A percentile compares a stretch with the other conserved stretches of the same genome.
These are phyloP conservation scores for Penicillium desertorum DNA, from an alignment of 495 filamentous ascomycete species.

Conservation along the genomic window DNA sequence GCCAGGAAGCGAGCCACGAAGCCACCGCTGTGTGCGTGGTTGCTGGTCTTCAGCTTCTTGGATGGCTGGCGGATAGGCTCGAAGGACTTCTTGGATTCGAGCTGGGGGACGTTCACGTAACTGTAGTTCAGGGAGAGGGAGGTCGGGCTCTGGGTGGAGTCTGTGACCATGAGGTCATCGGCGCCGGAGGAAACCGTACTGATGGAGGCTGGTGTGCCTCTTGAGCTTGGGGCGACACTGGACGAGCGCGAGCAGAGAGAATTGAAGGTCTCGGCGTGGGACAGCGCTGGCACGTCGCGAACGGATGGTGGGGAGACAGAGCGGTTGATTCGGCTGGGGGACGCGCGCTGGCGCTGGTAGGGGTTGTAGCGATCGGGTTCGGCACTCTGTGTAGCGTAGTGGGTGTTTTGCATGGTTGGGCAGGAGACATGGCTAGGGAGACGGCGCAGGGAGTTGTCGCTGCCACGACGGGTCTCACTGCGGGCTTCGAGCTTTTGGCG, in stretches of 20 bases:
- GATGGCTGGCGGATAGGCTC: constrained; percentile 36
- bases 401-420: constrained; percentile 36
- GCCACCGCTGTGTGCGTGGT: constrained; percentile 31
- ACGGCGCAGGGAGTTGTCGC: constrained; percentile 22
- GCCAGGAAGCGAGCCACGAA: constrained; percentile 48
- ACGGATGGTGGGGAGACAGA: constrained; percentile 54
- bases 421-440: constrained; percentile 38
- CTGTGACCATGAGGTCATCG: constrained; percentile 40
- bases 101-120: constrained; percentile 34
- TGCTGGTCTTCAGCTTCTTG: constrained; percentile 45
- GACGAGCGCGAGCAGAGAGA: constrained; percentile 52
- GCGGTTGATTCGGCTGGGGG: constrained; percentile 31
- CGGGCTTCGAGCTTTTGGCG: constrained; percentile 43
- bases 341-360: constrained; percentile 40
- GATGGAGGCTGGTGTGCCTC: constrained; percentile 44
- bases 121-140: constrained; percentile 31
- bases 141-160: constrained; percentile 37
- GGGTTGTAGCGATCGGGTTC: constrained; percentile 42
- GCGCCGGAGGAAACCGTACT: constrained; percentile 43
- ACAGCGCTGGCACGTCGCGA: constrained; percentile 48
- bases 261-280: constrained; percentile 45
- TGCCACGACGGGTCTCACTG: constrained; percentile 23
- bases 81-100: constrained; percentile 28
- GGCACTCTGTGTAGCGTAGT: constrained; percentile 30
- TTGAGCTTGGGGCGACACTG: constrained; percentile 43